Evolutionary conservation across 495 filamentous ascomycete genomes (phyloP).

Genomic region (Aspergillus heteromorphus): DNA sequence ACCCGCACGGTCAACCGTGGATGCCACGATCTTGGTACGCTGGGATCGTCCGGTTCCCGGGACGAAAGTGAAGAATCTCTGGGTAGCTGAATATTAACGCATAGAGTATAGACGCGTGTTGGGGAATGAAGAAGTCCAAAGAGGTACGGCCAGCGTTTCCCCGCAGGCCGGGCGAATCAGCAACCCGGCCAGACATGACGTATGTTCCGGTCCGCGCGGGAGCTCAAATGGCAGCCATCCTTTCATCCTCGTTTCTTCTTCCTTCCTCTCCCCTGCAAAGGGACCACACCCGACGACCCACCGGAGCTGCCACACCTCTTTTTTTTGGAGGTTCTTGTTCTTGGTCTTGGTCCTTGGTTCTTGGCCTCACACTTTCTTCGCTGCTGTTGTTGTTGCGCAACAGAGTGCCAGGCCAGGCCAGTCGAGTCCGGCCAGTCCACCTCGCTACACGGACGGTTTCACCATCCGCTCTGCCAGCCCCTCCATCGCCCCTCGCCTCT

Average conservation of each 20-base stretch:
- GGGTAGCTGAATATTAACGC: too few species aligned
- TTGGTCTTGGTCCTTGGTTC: not conserved
- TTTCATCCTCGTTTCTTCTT: not conserved
- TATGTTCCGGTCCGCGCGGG: not conserved
- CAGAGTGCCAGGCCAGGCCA: not conserved
- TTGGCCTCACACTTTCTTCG: not conserved
- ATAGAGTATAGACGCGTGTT: too few species aligned
- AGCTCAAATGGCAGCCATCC: too few species aligned
- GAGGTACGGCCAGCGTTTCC: not conserved
- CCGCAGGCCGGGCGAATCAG: not conserved
- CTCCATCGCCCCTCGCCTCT: conserved; percentile 7
- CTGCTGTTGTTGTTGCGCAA: not conserved
- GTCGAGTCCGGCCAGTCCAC: too few species aligned
- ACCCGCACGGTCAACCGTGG: conserved; percentile 5
- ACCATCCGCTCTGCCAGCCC: conserved; percentile 11
- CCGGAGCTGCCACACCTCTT: not conserved
- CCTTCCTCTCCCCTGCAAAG: not conserved
- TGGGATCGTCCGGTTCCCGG: too few species aligned
- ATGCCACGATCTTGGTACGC: not conserved
- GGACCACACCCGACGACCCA: not conserved
- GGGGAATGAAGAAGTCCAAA: too few species aligned
- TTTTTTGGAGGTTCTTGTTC: not conserved
- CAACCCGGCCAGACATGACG: not conserved
- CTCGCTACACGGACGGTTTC: not conserved
- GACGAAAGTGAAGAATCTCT: too few species aligned